phyloP scores from a whole-genome alignment of 768 basidiomycete genomes.

The Rhodosporidiobolus sp. region DNA sequence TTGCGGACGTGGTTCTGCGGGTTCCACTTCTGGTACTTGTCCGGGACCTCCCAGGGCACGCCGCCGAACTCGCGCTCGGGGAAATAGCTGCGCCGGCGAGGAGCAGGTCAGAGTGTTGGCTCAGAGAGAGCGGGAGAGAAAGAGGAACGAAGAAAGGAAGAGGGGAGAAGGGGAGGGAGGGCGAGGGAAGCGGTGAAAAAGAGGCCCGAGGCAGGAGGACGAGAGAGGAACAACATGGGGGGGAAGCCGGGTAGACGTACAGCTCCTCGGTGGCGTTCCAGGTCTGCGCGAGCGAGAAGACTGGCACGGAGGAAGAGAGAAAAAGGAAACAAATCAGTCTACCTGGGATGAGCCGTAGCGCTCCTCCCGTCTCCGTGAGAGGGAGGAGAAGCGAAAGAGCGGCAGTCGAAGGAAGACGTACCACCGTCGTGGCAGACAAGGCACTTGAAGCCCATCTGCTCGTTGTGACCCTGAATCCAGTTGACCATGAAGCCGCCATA shows the following conservation, averaged over 20 bases:
- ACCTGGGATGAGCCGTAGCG: no score
- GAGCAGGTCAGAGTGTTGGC: slow-evolving; percentile 8
- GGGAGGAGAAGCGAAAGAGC: background rate
- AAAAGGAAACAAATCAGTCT: no score
- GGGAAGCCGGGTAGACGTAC: slow-evolving; percentile 22
- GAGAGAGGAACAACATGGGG: background rate
- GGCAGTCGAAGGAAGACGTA: slow-evolving; percentile 26
- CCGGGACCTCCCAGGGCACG: slow-evolving; percentile 41
- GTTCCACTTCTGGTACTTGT: slow-evolving; percentile 38
- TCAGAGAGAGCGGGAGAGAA: background rate
- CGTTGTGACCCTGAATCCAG: slow-evolving; percentile 86
- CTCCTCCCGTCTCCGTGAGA: background rate
- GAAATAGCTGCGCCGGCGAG: slow-evolving; percentile 44
- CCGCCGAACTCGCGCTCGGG: slow-evolving; percentile 43
- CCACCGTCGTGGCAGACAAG: slow-evolving; percentile 84
- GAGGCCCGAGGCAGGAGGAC: no score
- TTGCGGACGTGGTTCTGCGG: slow-evolving; percentile 36
- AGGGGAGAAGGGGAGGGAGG: no score
- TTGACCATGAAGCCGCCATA: slow-evolving; percentile 48
- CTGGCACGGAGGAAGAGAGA: no score
- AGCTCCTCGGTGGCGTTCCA: slow-evolving; percentile 85
- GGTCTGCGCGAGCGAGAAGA: slow-evolving; percentile 72
- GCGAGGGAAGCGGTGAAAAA: background rate
- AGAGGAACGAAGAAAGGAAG: no score
- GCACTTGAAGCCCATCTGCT: slow-evolving; percentile 82